Evolutionary conservation across 148 eudicot genomes (phyloP).

Genomic region (Limonium bicolor): DNA sequence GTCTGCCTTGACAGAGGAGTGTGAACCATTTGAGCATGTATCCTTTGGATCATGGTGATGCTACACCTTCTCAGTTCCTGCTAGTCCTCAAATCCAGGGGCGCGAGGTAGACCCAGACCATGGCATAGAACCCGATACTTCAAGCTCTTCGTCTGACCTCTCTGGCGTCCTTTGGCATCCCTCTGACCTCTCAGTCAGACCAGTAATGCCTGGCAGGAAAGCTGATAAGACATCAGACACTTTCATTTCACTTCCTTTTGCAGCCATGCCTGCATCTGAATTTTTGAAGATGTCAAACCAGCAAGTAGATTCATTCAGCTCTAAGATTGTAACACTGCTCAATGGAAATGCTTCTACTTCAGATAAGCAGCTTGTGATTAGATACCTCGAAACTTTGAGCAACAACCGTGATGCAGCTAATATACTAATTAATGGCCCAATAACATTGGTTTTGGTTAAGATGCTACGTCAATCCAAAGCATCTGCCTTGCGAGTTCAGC

Average conservation of each 20-base stretch:
- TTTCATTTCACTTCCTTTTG: conserved; percentile 52
- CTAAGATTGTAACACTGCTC: conserved; percentile 29
- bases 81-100: conserved; percentile 51
- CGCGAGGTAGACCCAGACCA: conserved; percentile 30
- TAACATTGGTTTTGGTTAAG: conserved; percentile 66
- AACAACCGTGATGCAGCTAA: conserved; percentile 75
- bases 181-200: conserved; percentile 96
- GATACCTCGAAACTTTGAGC: conserved; percentile 82
- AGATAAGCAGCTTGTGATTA: conserved; percentile 78
- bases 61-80: conserved; percentile 43
- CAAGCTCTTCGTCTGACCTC: conserved; percentile 42
- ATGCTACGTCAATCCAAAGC: conserved; percentile 86
- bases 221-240: conserved; percentile 51
- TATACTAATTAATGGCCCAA: conserved; percentile 73
- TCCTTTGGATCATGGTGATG: conserved; percentile 36
- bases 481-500: conserved; percentile 72
- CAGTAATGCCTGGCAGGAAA: conserved; percentile 94
- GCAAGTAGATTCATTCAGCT: conserved; percentile 45
- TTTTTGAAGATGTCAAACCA: conserved; percentile 64
- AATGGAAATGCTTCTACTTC: conserved; percentile 38
- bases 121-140: conserved; percentile 38
- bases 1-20: too few relatives aligned
- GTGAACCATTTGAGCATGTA: conserved; percentile 28
- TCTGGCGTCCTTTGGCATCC: conserved; percentile 90
- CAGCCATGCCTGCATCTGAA: conserved; percentile 48